A percentile compares a stretch with the other conserved stretches of the same genome.
Evolutionary conservation across 2,329 filamentous ascomycete genomes (phyloP).

Genomic region (Aureobasidium musti): DNA sequence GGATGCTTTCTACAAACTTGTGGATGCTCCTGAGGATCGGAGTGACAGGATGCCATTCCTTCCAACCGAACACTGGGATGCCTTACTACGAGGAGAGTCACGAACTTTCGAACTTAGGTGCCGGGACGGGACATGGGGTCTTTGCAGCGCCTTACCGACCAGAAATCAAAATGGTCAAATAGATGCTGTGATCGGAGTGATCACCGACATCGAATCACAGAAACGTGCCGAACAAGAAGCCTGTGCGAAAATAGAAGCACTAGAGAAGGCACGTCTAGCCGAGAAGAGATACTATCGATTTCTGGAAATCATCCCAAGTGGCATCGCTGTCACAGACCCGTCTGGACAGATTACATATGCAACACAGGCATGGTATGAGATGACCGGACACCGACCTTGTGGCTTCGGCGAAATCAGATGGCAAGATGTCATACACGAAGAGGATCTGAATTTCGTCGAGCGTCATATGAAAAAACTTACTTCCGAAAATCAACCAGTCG

Average conservation of each 20-base stretch:
- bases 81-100: background rate
- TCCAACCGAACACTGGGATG: conserved; percentile 1
- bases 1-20: conserved; percentile 9
- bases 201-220: conserved; percentile 36
- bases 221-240: conserved; percentile 41
- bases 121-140: conserved; percentile 30
- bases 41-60: background rate
- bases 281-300: conserved; percentile 37
- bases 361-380: conserved; percentile 27
- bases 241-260: conserved; percentile 43
- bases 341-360: conserved; percentile 26
- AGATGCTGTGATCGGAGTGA: conserved; percentile 33
- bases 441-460: conserved; percentile 38
- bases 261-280: conserved; percentile 47
- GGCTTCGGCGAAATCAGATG: conserved; percentile 37
- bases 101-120: background rate
- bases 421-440: conserved; percentile 30
- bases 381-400: conserved; percentile 14
- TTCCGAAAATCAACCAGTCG: conserved; percentile 38
- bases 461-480: background rate
- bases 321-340: conserved; percentile 35
- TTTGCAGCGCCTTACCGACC: conserved; percentile 33
- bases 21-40: background rate
- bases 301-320: conserved; percentile 42
- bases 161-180: conserved; percentile 31